Evolutionary conservation across 441 rosid species (phyloP).

Genomic region (Aquilaria agallochum): DNA sequence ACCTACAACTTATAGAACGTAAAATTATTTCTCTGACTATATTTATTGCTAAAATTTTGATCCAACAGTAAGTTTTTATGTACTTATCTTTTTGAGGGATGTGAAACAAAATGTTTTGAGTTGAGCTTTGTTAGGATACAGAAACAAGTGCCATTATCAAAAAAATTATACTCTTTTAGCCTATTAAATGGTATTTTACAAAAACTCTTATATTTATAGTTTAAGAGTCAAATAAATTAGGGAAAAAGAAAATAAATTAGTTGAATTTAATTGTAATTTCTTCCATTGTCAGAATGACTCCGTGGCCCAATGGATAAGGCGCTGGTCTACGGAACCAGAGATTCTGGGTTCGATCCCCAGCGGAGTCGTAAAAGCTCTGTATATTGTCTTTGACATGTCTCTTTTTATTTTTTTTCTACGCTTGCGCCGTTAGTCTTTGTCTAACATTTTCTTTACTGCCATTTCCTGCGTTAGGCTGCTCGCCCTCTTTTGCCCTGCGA

Average conservation of each 20-base stretch:
- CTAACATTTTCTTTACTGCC: neutral
- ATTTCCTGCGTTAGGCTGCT: neutral
- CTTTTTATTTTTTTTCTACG: neutral
- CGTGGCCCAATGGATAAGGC: slow-evolving; percentile 93
- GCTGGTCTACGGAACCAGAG: slow-evolving; percentile 94
- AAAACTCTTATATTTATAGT: neutral
- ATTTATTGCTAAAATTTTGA: too few species aligned
- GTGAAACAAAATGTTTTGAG: too few species aligned
- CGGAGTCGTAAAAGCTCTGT: slow-evolving; percentile 25
- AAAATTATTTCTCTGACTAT: slow-evolving; percentile 1
- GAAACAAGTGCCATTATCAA: too few species aligned
- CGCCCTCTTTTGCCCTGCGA: neutral
- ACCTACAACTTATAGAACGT: too few species aligned
- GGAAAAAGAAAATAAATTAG: too few species aligned
- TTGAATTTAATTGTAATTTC: too few species aligned
- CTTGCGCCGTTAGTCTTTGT: too few species aligned
- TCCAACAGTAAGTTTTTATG: too few species aligned
- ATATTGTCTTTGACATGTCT: neutral
- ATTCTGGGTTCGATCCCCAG: slow-evolving; percentile 75
- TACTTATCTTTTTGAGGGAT: too few species aligned
- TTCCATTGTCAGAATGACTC: slow-evolving; percentile 15
- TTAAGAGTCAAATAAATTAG: too few species aligned
- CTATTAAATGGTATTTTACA: neutral
- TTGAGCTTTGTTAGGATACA: too few species aligned
- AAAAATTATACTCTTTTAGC: too few species aligned